These are phyloP conservation scores for Pyrus betulifolia DNA, from an alignment of 306 rosid species.

Conservation along the genomic window DNA sequence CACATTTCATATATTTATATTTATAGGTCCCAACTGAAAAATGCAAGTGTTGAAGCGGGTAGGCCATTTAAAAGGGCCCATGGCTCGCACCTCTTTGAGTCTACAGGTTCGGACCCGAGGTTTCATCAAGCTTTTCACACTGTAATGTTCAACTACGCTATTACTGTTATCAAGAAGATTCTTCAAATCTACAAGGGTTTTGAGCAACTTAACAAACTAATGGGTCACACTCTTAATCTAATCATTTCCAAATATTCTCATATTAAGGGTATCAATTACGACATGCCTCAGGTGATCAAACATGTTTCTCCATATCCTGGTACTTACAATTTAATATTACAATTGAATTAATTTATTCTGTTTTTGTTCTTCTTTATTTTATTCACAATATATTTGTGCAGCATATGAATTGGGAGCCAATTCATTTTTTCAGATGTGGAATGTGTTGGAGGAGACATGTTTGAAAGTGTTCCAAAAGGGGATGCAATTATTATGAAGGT, in stretches of 20 bases:
- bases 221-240: constrained; percentile 35
- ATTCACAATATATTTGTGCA: too few species aligned
- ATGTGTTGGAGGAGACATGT: constrained; percentile 45
- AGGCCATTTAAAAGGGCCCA: constrained; percentile 35
- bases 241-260: constrained; percentile 51
- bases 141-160: constrained; percentile 36
- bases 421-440: constrained; percentile 26
- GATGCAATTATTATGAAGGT: constrained; percentile 64
- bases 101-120: constrained; percentile 20
- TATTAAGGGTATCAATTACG: constrained; percentile 36
- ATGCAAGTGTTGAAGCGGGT: constrained; percentile 29
- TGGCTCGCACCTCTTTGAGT: constrained; percentile 34
- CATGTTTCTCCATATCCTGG: constrained; percentile 44
- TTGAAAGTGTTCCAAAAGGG: constrained; percentile 44
- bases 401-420: background rate
- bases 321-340: background rate
- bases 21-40: constrained; percentile 29
- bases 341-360: too few species aligned
- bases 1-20: too few species aligned
- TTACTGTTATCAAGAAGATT: constrained; percentile 23
- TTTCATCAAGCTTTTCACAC: constrained; percentile 39
- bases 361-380: too few species aligned
- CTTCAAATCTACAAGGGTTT: constrained; percentile 42
- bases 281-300: constrained; percentile 37
- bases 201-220: constrained; percentile 26